phyloP scores from a whole-genome alignment of 805 yeast species.

The Saccharomycopsis lassenensis region DNA sequence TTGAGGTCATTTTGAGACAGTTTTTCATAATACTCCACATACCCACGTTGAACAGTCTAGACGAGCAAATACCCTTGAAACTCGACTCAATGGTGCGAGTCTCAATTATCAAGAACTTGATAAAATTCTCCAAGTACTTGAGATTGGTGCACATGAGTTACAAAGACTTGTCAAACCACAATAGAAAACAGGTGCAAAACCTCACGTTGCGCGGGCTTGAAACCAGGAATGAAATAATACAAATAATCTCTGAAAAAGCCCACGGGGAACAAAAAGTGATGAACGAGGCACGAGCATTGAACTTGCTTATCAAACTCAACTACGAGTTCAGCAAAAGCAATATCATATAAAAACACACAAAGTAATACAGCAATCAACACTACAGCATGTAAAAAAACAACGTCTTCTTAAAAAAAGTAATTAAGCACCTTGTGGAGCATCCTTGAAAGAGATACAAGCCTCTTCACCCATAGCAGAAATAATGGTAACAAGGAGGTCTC shows the following conservation, averaged over 20 bases:
- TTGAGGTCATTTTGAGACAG: neutral
- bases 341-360: neutral
- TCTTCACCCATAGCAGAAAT: conserved; percentile 99
- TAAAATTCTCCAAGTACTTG: too few relatives aligned
- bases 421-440: conserved; percentile 70
- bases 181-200: too few relatives aligned
- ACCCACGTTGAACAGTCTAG: neutral
- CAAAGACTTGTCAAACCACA: too few relatives aligned
- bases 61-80: neutral
- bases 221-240: too few relatives aligned
- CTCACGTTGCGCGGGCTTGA: too few relatives aligned
- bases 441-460: conserved; percentile 97
- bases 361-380: conserved; percentile 3
- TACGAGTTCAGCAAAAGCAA: too few relatives aligned
- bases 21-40: neutral
- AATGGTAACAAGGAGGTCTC: conserved; percentile 94
- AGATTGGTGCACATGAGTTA: too few relatives aligned
- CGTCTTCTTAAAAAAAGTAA: conserved; percentile 17
- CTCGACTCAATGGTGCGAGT: conserved; percentile 2
- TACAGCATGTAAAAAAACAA: conserved; percentile 17
- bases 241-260: neutral
- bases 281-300: neutral
- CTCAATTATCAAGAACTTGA: conserved; percentile 3
- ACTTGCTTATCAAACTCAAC: neutral
- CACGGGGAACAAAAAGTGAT: neutral